These are phyloP conservation scores for Acmispon strigosus DNA, from an alignment of 306 rosid species.

Conservation along the genomic window DNA sequence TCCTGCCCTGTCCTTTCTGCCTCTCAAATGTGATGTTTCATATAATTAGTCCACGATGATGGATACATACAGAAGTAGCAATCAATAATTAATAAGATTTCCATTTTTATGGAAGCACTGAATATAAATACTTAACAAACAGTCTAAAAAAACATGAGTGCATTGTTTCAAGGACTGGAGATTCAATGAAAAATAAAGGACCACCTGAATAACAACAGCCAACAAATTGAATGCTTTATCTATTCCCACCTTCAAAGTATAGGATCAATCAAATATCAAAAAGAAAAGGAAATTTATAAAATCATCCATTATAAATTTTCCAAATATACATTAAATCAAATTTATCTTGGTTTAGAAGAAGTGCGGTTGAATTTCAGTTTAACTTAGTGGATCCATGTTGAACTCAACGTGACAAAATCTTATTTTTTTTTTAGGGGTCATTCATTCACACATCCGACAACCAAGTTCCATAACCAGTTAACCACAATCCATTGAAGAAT, in stretches of 20 bases:
- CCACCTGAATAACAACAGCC: slow-evolving; percentile 20
- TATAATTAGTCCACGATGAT: slow-evolving; percentile 15
- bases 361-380: too few relatives aligned
- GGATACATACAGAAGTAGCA: neutral
- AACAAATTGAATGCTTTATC: slow-evolving; percentile 16
- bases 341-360: too few relatives aligned
- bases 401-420: too few relatives aligned
- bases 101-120: neutral
- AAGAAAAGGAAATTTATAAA: too few relatives aligned
- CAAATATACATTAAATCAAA: neutral
- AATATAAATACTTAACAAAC: neutral
- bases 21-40: slow-evolving; percentile 18
- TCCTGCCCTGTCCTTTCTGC: slow-evolving; percentile 8
- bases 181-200: neutral
- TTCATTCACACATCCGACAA: neutral
- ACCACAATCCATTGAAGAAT: neutral
- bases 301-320: neutral
- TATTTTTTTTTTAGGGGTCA: too few relatives aligned
- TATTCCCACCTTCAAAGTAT: neutral
- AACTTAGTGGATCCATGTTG: too few relatives aligned
- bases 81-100: slow-evolving; percentile 9
- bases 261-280: too few relatives aligned
- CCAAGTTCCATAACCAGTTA: neutral
- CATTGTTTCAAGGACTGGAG: neutral
- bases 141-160: neutral